Percentiles rank a stretch among this genome's conserved stretches.
Evolutionary conservation across 768 basidiomycete genomes (phyloP).

Genomic region (Solioccasus polychromus): DNA sequence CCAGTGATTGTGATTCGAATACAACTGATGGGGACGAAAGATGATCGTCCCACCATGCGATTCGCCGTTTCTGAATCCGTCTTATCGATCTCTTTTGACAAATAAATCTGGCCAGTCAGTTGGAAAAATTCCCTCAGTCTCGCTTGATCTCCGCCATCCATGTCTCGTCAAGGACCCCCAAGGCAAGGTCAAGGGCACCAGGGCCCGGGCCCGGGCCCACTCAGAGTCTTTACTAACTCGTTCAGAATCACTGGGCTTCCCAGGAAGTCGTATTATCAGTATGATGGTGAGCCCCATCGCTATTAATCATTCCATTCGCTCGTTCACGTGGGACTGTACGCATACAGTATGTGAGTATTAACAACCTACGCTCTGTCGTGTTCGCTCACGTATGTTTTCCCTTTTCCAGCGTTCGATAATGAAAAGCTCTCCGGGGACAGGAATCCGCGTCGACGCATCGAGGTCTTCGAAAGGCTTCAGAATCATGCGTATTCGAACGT

Average conservation of each 20-base stretch:
- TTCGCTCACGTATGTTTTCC: not conserved
- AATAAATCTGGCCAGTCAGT: too few species aligned
- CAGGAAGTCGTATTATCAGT: constrained; percentile 26
- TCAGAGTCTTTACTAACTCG: constrained; percentile 33
- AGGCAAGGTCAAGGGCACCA: too few species aligned
- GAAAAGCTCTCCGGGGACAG: not conserved
- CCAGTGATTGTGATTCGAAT: not conserved
- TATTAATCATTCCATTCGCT: constrained; percentile 6
- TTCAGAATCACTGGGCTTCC: constrained; percentile 32
- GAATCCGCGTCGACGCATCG: constrained; percentile 25
- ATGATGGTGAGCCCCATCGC: constrained; percentile 28
- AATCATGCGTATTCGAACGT: constrained; percentile 29
- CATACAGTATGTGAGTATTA: constrained; percentile 27
- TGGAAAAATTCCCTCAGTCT: not conserved
- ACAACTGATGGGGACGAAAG: not conserved
- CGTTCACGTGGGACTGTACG: not conserved
- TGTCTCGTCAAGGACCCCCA: constrained; percentile 21
- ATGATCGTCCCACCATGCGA: constrained; percentile 1
- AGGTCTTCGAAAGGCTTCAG: constrained; percentile 36
- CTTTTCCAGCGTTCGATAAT: constrained; percentile 17
- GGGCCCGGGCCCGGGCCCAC: constrained; percentile 4
- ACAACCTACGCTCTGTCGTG: not conserved
- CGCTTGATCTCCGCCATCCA: constrained; percentile 11
- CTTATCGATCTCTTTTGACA: too few species aligned
- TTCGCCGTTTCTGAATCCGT: not conserved